phyloP scores from a whole-genome alignment of 345 rosid genomes.

The Eucalyptus sp. region DNA sequence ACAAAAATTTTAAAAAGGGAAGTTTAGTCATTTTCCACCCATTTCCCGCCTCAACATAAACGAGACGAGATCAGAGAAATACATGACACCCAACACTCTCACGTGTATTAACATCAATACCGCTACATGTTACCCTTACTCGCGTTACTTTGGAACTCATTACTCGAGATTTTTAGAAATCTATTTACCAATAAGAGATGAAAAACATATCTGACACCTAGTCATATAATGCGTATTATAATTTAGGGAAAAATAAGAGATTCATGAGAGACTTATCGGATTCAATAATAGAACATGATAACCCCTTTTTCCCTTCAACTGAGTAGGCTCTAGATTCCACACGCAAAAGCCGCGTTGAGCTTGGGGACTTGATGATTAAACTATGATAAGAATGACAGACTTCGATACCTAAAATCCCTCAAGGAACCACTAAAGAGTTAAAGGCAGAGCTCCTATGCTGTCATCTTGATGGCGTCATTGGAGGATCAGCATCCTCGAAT shows the following conservation, averaged over 20 bases:
- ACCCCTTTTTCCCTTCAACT: background rate
- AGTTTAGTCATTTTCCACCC: background rate
- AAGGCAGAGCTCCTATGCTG: background rate
- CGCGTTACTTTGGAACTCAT: background rate
- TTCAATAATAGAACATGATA: background rate
- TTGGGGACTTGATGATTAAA: background rate
- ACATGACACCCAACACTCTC: background rate
- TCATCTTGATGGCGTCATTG: background rate
- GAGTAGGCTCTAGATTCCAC: background rate
- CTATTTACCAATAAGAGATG: background rate
- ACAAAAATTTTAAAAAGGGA: background rate
- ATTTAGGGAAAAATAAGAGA: background rate
- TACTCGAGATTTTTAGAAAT: accelerated
- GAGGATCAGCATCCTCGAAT: background rate
- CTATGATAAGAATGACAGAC: background rate
- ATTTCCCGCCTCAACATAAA: background rate
- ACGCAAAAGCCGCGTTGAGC: background rate
- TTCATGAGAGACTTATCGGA: background rate
- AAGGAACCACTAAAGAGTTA: background rate
- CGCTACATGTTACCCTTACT: too few relatives aligned
- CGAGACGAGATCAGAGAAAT: background rate
- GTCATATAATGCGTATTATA: background rate
- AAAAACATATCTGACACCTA: background rate
- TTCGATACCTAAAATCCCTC: background rate
- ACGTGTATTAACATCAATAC: background rate